phyloP scores from a whole-genome alignment of 768 basidiomycete genomes.

The Dioszegia aurantiaca region DNA sequence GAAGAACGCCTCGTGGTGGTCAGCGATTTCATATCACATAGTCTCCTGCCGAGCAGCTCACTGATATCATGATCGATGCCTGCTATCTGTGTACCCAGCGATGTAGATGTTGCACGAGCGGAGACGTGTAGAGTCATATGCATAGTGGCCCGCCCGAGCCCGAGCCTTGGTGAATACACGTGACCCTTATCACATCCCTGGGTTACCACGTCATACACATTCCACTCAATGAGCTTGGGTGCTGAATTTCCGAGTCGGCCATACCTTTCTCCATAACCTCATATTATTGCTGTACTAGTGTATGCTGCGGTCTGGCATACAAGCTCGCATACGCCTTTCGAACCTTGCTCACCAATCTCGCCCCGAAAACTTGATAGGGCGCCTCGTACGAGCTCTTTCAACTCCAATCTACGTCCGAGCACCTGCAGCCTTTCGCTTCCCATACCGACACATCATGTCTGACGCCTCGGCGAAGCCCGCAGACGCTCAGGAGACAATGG shows the following conservation, averaged over 20 bases:
- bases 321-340: not conserved
- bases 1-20: constrained; percentile 78
- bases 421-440: not conserved
- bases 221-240: not conserved
- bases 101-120: not conserved
- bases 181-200: too few species aligned
- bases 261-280: not conserved
- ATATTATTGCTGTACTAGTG: not conserved
- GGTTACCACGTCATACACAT: constrained; percentile 13
- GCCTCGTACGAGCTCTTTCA: not conserved
- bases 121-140: too few species aligned
- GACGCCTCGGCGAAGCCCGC: not conserved
- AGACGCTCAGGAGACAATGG: constrained; percentile 22
- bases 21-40: constrained; percentile 13
- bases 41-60: constrained; percentile 15
- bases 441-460: constrained; percentile 11
- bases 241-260: constrained; percentile 3
- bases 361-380: not conserved
- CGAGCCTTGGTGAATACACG: too few species aligned
- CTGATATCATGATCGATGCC: constrained; percentile 38
- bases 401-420: not conserved
- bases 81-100: not conserved
- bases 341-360: not conserved
- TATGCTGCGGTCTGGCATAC: constrained; percentile 3
- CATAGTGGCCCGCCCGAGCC: too few species aligned